Evolutionary conservation across 140 eudicot species (phyloP).

Genomic region (Oenanthe javanica): DNA sequence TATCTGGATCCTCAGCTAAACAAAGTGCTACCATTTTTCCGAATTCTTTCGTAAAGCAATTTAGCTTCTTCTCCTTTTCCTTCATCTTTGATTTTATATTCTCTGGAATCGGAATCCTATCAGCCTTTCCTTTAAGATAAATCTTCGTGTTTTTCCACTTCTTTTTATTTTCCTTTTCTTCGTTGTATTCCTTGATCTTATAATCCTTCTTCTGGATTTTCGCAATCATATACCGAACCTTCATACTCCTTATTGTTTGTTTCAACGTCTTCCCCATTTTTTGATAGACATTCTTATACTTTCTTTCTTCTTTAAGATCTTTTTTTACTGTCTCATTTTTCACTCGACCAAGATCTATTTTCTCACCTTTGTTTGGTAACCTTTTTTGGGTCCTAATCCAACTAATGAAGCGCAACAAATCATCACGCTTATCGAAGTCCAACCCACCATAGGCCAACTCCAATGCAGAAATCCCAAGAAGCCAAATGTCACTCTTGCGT

Average conservation of each 20-base stretch:
- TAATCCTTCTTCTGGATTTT: not conserved
- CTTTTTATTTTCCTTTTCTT: not conserved
- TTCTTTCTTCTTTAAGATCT: not conserved
- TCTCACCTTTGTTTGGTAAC: not conserved
- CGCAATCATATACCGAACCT: not conserved
- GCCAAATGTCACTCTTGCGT: not conserved
- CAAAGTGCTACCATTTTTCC: conserved; percentile 3
- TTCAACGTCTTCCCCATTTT: not conserved
- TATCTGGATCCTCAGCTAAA: conserved; percentile 4
- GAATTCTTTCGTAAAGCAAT: not conserved
- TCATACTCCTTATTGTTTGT: not conserved
- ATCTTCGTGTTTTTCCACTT: not conserved
- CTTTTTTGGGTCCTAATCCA: not conserved
- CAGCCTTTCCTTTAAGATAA: not conserved
- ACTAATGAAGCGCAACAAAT: not conserved
- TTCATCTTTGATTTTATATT: not conserved
- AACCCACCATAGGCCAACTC: not conserved
- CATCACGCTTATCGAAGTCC: not conserved
- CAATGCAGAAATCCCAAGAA: conserved; percentile 1
- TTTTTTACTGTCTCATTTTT: not conserved
- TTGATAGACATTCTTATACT: not conserved
- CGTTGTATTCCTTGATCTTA: not conserved
- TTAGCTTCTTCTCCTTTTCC: not conserved
- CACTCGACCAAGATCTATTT: not conserved
- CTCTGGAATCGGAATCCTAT: not conserved